Evolutionary conservation across 2,329 filamentous ascomycete genomes (phyloP), one percentile per base, ranked within the genome.

Genomic region (Trichoderma simmonsii): DNA sequence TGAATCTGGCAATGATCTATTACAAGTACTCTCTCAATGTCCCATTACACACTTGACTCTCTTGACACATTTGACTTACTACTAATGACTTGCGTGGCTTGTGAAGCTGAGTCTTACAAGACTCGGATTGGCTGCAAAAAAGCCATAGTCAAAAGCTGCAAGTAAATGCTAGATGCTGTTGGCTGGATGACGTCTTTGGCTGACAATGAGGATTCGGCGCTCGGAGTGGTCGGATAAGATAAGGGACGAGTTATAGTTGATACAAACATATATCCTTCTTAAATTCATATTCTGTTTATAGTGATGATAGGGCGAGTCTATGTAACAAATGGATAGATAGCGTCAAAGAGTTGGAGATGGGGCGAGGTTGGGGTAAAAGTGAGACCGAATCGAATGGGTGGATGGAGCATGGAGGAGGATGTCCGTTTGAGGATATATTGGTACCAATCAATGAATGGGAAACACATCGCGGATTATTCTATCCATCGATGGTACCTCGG

Each of bases 151-250:
- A 18, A 26, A 26, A 15, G 34, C 1, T 60, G 11, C 1, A 3
- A 21, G 54, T 43, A n/a, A n/a, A 59, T 21, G 36, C 6, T 36
- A 56, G 15, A 15, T 15, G 21, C 24, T 2, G n/a, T 32, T 32
- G 6, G 15, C 34, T 36, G 34, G 9, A 59, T 68, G 65, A 68
- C 65, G 65, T 60, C n/a, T 21, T 32, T 14, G 18, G 34, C 65
- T 43, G 34, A 64, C 32, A 21, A 39, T 11, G 24, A 57, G 18
- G 36, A 39, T 18, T 59, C 65, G 65, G 54, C 21, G 54, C 54
- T 59, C 65, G 65, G 65, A 30, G 32, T 24, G 12, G n/a, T 60
- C 65, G 65, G 65, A n/a, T 61, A 18, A 48, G 30, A 18, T 67
- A 28, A 11, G n/a, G 48, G 4, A 1, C 21, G 39, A 43, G 15